Evolutionary conservation across 768 basidiomycete species (phyloP), one percentile per base, ranked within the genome.

Genomic region (Lyophyllum atratum): DNA sequence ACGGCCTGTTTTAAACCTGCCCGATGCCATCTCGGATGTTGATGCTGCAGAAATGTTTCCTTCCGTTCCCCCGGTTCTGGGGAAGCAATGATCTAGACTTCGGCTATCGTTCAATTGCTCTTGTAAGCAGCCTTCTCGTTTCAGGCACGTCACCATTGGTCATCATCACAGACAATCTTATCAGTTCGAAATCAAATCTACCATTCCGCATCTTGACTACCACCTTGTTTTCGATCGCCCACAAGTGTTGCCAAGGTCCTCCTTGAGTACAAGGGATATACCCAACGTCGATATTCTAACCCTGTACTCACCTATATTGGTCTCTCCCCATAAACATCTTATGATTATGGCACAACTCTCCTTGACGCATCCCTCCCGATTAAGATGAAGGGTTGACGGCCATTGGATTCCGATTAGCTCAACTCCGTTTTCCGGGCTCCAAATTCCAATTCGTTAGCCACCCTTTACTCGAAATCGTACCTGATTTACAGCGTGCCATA

Each of bases 21-120:
- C 71, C 71, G 69, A 71, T 71, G 17, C 34, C 53, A 72, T 72
- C 73, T 72, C 70, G 72, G 69, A 70, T 70, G 63, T 66, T 58
- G 49, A 61, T 61, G 52, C 47, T 25, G 51, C 52, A 54, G 58
- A 57, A n/a, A 60, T 56, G 58, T 49, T 31, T 54, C 51, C 45
- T 55, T 66, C 66, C 69, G 64, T 67, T 68, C 54, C 65, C 63
- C 68, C 68, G 67, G 65, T 64, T 70, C 70, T 72, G 72, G 71
- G 71, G 72, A 71, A 70, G 63, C 64, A 62, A 62, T 66, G 60
- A 65, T 64, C 60, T 59, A 59, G 58, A 51, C 64, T 55, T 56
- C 57, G 55, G 59, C 54, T 66, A 63, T 64, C 55, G 56, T 61
- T 66, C 61, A 60, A 58, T 54, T 58, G 44, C 59, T 55, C 53